Base-by-base conservation (phyloP, 2,329 filamentous ascomycete genomes). In the Coniochaeta hoffmannii region DNA sequence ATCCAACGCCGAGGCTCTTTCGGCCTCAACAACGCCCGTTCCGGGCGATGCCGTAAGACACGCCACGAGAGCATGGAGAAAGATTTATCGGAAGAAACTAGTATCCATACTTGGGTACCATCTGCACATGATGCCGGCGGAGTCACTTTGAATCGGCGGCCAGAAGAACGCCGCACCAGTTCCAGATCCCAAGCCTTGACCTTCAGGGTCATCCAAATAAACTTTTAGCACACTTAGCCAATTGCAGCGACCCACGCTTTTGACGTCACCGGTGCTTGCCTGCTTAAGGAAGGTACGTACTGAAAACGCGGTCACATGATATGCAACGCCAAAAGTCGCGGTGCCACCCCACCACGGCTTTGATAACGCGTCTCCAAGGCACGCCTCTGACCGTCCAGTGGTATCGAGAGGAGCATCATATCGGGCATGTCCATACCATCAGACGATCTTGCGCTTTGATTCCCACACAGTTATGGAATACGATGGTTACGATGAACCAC, bases 271-370 rank as follows among this genome's bases (percentile, higher is more conserved):
- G 30, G 30, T 32, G 12, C 30, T 12, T 32, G 30, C 30, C 30
- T 7, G 30, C 30, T 12, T 32, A 12, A 35, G 32, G 6, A 14
- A 35, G 32, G 32, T 35, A 38, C 15, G 35, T 17, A 38, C 35
- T 41, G 50, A 38, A 62, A 64, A 67, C 63, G 60, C 64, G 66
- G 62, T 74, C 73, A 75, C 67, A 63, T 76, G 74, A 73, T 58
- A 56, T 57, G 8, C 8, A 28, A 46, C 50, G 50, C 50, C 50
- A 53, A 53, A 53, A 53, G 54, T 52, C 53, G 55, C 55, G 62
- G 6, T 30, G 2, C 5, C n/a, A 14, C 22, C 26, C 26, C 12
- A 11, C 26, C 28, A 17, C 3, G 11, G 3, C 9, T 9, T n/a
- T 34, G 26, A 5, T 10, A 34, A 32, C 73, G 73, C 73, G 73